These are phyloP conservation scores for Pyracantha coccinea DNA, from an alignment of 331 rosid species.

Conservation along the genomic window DNA sequence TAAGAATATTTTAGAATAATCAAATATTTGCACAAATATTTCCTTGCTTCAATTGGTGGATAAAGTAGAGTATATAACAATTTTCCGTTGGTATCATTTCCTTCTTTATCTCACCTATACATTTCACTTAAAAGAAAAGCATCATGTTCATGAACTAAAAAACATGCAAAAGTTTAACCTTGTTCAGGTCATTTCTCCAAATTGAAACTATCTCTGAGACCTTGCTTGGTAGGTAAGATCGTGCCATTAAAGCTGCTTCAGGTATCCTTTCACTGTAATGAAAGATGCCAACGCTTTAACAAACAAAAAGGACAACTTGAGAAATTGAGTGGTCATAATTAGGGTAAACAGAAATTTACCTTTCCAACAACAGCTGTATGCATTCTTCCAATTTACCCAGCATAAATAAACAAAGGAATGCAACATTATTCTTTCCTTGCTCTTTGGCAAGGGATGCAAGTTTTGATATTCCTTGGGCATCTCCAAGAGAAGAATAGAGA, in stretches of 20 bases:
- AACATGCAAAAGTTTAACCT: constrained; percentile 17
- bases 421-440: constrained; percentile 44
- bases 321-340: background rate
- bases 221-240: constrained; percentile 47
- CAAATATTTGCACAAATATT: background rate
- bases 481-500: constrained; percentile 47
- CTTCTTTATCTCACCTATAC: background rate
- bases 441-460: constrained; percentile 44
- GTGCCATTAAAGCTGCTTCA: constrained; percentile 47
- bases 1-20: background rate
- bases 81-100: background rate
- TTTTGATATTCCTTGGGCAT: constrained; percentile 37
- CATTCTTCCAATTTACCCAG: constrained; percentile 45
- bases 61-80: background rate
- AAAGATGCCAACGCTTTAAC: background rate
- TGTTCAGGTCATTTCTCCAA: constrained; percentile 42
- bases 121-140: background rate
- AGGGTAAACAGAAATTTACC: constrained; percentile 12
- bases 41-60: background rate
- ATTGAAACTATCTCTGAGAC: constrained; percentile 36
- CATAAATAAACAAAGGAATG: constrained; percentile 39
- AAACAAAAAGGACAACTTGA: background rate
- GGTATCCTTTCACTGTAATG: constrained; percentile 35
- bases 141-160: background rate
- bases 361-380: constrained; percentile 39